Percentiles rank a stretch among this genome's conserved stretches.
phyloP scores from a whole-genome alignment of 1,284 basidiomycete genomes.

The Violaceomyces palustris region DNA sequence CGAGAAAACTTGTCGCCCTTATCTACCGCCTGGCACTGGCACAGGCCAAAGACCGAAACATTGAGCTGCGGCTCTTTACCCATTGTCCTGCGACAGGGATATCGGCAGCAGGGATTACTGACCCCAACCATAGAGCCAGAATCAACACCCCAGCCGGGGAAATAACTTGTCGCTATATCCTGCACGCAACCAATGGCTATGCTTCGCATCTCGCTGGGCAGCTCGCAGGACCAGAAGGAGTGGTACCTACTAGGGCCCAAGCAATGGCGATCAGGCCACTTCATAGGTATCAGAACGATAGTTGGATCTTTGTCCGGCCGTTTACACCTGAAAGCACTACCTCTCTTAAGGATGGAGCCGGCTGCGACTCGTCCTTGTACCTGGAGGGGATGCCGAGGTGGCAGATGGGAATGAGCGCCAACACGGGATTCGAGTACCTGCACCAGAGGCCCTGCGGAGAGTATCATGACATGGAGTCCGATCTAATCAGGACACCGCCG shows the following conservation, averaged over 20 bases:
- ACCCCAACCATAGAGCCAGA: too few relatives aligned
- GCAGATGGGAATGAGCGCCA: constrained; percentile 21
- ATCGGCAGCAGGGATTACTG: background rate
- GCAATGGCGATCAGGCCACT: constrained; percentile 64
- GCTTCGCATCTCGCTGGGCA: constrained; percentile 65
- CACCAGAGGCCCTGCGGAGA: constrained; percentile 74
- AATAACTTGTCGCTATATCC: constrained; percentile 60
- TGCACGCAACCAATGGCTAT: constrained; percentile 78
- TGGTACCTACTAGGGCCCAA: constrained; percentile 71
- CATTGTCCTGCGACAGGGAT: constrained; percentile 12
- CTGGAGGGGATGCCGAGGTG: too few relatives aligned
- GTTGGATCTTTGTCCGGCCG: too few relatives aligned
- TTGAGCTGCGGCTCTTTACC: constrained; percentile 13
- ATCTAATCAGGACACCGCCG: constrained; percentile 58
- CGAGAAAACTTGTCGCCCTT: constrained; percentile 14
- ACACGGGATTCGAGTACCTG: constrained; percentile 68
- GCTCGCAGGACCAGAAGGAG: constrained; percentile 57
- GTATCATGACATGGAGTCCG: too few relatives aligned
- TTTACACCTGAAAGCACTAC: too few relatives aligned
- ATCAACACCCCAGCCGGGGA: background rate
- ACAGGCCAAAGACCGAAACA: constrained; percentile 2
- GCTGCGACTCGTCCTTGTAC: too few relatives aligned
- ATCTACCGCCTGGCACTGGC: constrained; percentile 7
- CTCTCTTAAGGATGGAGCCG: too few relatives aligned
- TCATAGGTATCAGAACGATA: too few relatives aligned